Percentiles rank a stretch among this genome's conserved stretches.
Evolutionary conservation across 495 filamentous ascomycete genomes (phyloP).

Genomic region (Penicillium cosmopolitanum): DNA sequence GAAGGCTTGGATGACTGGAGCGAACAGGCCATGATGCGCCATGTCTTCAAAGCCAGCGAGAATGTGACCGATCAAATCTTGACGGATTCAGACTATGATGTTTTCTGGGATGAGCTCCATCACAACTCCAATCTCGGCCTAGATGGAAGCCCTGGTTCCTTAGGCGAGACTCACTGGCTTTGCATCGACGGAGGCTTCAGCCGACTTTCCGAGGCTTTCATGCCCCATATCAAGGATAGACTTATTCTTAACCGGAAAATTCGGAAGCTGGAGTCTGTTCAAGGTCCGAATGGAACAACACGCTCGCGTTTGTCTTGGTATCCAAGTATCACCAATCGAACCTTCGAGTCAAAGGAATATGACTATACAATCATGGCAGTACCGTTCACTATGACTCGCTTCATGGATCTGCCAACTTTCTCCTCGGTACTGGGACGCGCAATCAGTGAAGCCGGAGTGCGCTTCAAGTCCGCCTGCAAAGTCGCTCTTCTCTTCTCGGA

Average conservation of each 20-base stretch:
- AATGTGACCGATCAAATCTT: conserved; percentile 34
- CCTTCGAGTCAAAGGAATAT: conserved; percentile 27
- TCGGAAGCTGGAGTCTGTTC: conserved; percentile 23
- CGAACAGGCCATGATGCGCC: conserved; percentile 32
- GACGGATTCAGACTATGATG: conserved; percentile 29
- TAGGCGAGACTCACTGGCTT: conserved; percentile 24
- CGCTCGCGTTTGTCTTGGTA: conserved; percentile 31
- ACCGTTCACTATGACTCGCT: conserved; percentile 34
- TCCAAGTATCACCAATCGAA: conserved; percentile 24
- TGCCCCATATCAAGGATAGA: conserved; percentile 21
- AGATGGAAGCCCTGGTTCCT: conserved; percentile 21
- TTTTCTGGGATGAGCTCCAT: conserved; percentile 33
- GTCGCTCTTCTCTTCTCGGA: conserved; percentile 63
- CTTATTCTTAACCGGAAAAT: conserved; percentile 30
- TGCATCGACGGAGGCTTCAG: conserved; percentile 32
- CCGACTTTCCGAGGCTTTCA: conserved; percentile 27
- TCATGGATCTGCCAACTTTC: conserved; percentile 32
- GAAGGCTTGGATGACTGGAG: conserved; percentile 32
- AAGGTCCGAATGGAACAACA: conserved; percentile 1
- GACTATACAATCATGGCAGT: conserved; percentile 37
- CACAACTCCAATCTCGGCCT: conserved; percentile 32
- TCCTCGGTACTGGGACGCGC: conserved; percentile 52
- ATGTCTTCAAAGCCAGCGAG: conserved; percentile 26
- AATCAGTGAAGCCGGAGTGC: conserved; percentile 51
- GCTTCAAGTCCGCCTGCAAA: conserved; percentile 64